phyloP scores from a whole-genome alignment of 495 filamentous ascomycete genomes.

The Aspergillus sclerotioniger region DNA sequence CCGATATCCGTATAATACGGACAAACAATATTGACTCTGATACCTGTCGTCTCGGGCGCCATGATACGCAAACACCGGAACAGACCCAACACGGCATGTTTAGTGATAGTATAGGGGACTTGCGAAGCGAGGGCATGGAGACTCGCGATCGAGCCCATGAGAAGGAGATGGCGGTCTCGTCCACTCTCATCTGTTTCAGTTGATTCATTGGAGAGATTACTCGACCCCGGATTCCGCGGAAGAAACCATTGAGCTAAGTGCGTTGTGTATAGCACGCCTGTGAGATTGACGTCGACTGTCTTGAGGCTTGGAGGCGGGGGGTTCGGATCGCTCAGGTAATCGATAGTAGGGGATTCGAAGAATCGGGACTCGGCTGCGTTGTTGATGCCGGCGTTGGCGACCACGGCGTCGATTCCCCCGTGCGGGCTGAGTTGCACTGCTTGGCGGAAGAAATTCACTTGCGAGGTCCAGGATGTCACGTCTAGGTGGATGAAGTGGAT shows the following conservation, averaged over 20 bases:
- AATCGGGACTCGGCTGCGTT: background rate
- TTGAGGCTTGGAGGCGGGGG: background rate
- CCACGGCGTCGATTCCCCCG: background rate
- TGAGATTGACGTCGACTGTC: constrained; percentile 2
- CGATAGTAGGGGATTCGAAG: background rate
- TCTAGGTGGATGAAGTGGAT: constrained; percentile 2
- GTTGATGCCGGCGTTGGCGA: constrained; percentile 2
- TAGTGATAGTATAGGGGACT: background rate
- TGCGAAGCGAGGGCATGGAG: background rate
- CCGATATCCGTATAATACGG: constrained; percentile 1
- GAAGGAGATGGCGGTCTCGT: background rate
- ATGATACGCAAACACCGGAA: background rate
- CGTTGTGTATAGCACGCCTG: background rate
- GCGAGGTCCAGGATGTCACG: background rate
- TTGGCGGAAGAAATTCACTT: constrained; percentile 1
- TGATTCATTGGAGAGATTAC: too few relatives aligned
- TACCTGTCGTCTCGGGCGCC: background rate
- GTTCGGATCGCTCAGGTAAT: background rate
- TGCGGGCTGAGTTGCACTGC: background rate
- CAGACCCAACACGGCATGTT: background rate
- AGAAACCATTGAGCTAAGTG: background rate
- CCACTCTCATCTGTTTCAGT: too few relatives aligned
- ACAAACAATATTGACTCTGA: constrained; percentile 2
- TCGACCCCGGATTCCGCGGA: background rate
- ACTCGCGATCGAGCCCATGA: background rate